Evolutionary conservation across 1,139 yeast species (phyloP).

Genomic region (Candida pseudoviswanathii): DNA sequence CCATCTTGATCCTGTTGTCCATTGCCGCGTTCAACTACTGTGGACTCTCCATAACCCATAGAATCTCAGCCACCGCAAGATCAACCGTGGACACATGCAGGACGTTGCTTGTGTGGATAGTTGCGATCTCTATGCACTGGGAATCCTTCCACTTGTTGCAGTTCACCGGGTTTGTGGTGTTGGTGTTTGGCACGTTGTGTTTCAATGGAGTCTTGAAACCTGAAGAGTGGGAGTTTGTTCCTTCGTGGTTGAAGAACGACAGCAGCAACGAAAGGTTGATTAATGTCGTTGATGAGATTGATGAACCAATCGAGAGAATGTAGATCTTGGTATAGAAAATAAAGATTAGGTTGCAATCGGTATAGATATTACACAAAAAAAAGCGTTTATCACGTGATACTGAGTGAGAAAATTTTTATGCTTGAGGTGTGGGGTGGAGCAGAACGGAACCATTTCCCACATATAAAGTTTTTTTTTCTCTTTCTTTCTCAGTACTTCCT

Average conservation of each 20-base stretch:
- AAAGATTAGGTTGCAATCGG: background rate
- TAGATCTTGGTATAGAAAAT: background rate
- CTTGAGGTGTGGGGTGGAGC: background rate
- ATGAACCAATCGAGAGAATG: conserved; percentile 19
- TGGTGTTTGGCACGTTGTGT: conserved; percentile 74
- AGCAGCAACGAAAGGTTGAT: conserved; percentile 22
- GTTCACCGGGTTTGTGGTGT: conserved; percentile 59
- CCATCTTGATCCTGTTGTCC: conserved; percentile 68
- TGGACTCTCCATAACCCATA: conserved; percentile 70
- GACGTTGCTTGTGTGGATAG: conserved; percentile 74
- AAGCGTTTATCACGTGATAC: too few species aligned
- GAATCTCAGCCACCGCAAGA: conserved; percentile 73
- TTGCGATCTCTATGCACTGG: conserved; percentile 80
- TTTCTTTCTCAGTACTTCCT: background rate
- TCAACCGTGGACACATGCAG: conserved; percentile 81
- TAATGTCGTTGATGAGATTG: conserved; percentile 35
- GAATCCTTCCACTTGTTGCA: conserved; percentile 66
- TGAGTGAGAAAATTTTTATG: background rate
- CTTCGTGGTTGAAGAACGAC: conserved; percentile 37
- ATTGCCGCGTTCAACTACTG: conserved; percentile 74
- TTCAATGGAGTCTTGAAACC: conserved; percentile 69
- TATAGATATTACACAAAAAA: background rate
- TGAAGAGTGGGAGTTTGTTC: conserved; percentile 48
- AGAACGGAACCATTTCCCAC: background rate
- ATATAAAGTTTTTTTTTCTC: background rate